Percentiles rank a stretch among this genome's conserved stretches.
Conservation (phyloP, 2,329 filamentous ascomycete species). For the Penicillium sp. region DNA sequence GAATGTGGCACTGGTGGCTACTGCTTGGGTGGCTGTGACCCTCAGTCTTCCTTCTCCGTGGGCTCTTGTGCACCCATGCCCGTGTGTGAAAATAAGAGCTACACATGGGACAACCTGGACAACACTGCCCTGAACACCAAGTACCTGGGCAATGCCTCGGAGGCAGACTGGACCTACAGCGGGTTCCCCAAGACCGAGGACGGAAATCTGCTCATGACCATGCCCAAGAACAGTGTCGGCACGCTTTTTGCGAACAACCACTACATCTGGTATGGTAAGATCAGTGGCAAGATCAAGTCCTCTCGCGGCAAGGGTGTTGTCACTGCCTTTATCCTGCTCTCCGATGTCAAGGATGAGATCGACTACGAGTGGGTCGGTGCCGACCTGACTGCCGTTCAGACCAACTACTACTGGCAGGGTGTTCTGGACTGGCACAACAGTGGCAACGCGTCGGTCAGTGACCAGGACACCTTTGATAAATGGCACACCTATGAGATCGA, state of each 20-base stretch:
- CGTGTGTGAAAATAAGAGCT: slow-evolving; percentile 67
- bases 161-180: slow-evolving; percentile 81
- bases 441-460: slow-evolving; percentile 55
- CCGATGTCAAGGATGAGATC: slow-evolving; percentile 95
- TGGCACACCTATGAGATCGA: slow-evolving; percentile 89
- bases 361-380: slow-evolving; percentile 91
- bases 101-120: slow-evolving; percentile 67
- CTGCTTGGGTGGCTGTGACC: slow-evolving; percentile 93
- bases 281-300: slow-evolving; percentile 78
- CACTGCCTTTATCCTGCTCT: slow-evolving; percentile 93
- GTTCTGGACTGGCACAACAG: slow-evolving; percentile 67
- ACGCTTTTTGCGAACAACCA: slow-evolving; percentile 77
- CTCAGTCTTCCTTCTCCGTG: slow-evolving; percentile 72
- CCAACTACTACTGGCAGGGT: slow-evolving; percentile 96
- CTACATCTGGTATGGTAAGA: slow-evolving; percentile 97
- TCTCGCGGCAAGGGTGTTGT: slow-evolving; percentile 81
- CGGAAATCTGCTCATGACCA: slow-evolving; percentile 73
- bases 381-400: slow-evolving; percentile 72
- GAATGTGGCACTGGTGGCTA: slow-evolving; percentile 90
- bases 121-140: slow-evolving; percentile 64
- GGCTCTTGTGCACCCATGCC: slow-evolving; percentile 81
- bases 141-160: slow-evolving; percentile 77
- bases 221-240: slow-evolving; percentile 78
- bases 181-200: slow-evolving; percentile 61
- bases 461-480: slow-evolving; percentile 64